phyloP scores from a whole-genome alignment of 371 early-diverging fungal genomes.

The Mucor ambiguus region DNA sequence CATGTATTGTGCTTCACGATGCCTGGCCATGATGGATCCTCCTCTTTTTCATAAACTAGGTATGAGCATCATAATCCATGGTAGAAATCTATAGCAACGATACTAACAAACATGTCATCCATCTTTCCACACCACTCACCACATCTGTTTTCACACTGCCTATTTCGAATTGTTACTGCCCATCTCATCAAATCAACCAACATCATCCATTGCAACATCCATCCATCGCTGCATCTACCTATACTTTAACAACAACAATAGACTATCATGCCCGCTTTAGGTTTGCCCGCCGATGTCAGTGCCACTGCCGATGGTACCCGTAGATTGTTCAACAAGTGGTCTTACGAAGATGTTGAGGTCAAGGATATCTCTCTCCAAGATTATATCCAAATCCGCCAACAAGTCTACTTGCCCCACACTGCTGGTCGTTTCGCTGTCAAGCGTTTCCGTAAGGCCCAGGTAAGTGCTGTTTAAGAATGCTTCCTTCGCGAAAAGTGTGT shows the following conservation, averaged over 20 bases:
- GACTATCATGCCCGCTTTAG: constrained; percentile 60
- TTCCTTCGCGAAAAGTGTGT: constrained; percentile 23
- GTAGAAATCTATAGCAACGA: background rate
- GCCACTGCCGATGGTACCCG: constrained; percentile 66
- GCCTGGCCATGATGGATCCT: background rate
- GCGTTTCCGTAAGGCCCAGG: constrained; percentile 98
- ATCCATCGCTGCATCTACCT: constrained; percentile 4
- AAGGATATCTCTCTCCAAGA: constrained; percentile 96
- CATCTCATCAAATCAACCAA: constrained; percentile 7
- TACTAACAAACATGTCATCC: constrained; percentile 2
- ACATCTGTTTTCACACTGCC: background rate
- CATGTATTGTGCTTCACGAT: background rate
- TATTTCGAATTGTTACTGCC: background rate
- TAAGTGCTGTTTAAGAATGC: constrained; percentile 20
- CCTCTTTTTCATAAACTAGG: constrained; percentile 9
- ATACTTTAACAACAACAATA: background rate
- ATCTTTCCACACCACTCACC: background rate
- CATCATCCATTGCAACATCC: background rate
- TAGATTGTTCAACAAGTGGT: constrained; percentile 94
- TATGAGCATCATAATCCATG: background rate
- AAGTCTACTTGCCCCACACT: constrained; percentile 98
- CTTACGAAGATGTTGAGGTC: constrained; percentile 94
- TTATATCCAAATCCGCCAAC: constrained; percentile 93
- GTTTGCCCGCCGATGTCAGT: constrained; percentile 66
- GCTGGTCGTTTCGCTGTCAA: constrained; percentile 98